Percentiles rank a stretch among this genome's conserved stretches.
Evolutionary conservation across 352 stramenopile genomes (phyloP).

Genomic region (Globisporangium polare): DNA sequence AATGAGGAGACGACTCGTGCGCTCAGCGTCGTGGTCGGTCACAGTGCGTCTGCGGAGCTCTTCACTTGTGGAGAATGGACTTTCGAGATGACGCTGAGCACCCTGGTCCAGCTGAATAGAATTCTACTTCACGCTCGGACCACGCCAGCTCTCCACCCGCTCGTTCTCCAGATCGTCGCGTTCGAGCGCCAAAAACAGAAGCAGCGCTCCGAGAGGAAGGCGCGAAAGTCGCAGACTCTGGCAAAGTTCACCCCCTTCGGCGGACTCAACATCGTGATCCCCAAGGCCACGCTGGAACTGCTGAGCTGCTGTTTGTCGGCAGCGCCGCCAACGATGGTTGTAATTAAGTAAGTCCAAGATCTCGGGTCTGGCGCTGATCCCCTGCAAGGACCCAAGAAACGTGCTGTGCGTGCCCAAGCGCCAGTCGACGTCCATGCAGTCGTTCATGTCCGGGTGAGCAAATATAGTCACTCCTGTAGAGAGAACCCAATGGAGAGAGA

Average conservation of each 20-base stretch:
- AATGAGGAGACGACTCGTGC: neutral
- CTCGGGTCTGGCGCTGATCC: conserved; percentile 35
- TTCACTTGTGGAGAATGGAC: neutral
- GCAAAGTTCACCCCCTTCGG: neutral
- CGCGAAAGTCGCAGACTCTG: neutral
- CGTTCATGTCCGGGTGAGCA: conserved; percentile 4
- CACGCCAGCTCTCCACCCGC: neutral
- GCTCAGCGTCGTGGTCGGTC: neutral
- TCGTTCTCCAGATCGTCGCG: neutral
- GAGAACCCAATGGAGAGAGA: neutral
- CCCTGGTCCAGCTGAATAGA: neutral
- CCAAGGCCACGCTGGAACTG: conserved; percentile 6
- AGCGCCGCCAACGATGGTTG: neutral
- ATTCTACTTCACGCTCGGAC: neutral
- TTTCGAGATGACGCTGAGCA: neutral
- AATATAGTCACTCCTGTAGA: neutral
- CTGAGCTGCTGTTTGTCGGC: neutral
- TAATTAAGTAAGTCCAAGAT: conserved; percentile 70
- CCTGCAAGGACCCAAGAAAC: conserved; percentile 33
- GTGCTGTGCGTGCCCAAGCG: conserved; percentile 23
- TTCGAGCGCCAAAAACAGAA: neutral
- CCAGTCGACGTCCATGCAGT: conserved; percentile 5
- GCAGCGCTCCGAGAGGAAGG: neutral
- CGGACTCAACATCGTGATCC: conserved; percentile 5
- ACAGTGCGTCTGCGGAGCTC: neutral